phyloP scores from a whole-genome alignment of 768 basidiomycete genomes.

The Tylopilus felleus region DNA sequence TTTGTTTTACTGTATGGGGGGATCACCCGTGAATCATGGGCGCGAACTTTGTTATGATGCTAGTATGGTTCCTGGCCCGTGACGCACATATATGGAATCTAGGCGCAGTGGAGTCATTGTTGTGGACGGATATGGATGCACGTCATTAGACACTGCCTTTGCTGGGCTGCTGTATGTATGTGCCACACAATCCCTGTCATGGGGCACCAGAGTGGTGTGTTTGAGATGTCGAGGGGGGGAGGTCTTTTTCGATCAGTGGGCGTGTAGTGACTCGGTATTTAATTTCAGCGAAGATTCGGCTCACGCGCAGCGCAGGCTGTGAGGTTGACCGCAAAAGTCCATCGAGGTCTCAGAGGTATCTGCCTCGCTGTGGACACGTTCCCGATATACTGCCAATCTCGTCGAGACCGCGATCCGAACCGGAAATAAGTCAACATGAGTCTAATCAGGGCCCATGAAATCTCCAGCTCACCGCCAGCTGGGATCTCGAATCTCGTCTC shows the following conservation, averaged over 20 bases:
- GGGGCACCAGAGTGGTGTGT: slow-evolving; percentile 6
- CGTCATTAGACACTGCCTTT: not conserved
- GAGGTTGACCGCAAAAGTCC: not conserved
- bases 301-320: slow-evolving; percentile 10
- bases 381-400: slow-evolving; percentile 24
- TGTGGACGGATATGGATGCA: slow-evolving; percentile 1
- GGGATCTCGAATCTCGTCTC: slow-evolving; percentile 23
- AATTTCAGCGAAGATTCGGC: slow-evolving; percentile 15
- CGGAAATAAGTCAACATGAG: slow-evolving; percentile 32
- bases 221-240: not conserved
- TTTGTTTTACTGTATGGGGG: not conserved
- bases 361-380: slow-evolving; percentile 33
- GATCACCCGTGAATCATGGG: slow-evolving; percentile 6
- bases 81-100: slow-evolving; percentile 15
- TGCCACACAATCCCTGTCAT: not conserved
- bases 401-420: slow-evolving; percentile 23
- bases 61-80: slow-evolving; percentile 9
- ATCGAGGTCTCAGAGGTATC: slow-evolving; percentile 13
- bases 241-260: slow-evolving; percentile 1
- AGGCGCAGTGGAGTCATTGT: slow-evolving; percentile 8
- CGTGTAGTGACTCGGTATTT: slow-evolving; percentile 19
- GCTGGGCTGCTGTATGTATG: not conserved
- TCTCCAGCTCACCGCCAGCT: slow-evolving; percentile 4
- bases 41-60: not conserved
- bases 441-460: slow-evolving; percentile 23